phyloP scores from a whole-genome alignment of 345 rosid species.

The Populus tremula region DNA sequence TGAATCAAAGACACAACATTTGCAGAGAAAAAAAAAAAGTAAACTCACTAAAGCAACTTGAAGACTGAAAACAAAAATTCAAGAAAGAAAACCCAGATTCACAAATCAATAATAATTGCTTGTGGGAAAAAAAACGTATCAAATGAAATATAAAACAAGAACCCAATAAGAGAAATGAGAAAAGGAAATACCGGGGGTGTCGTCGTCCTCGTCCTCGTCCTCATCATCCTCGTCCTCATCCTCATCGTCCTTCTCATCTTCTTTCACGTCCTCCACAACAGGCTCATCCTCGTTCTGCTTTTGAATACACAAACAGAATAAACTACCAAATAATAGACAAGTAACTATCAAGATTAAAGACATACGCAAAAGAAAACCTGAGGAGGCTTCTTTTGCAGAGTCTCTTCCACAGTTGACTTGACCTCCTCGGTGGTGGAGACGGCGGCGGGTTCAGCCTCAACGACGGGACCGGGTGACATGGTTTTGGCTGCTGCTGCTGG shows the following conservation, averaged over 20 bases:
- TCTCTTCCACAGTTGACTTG: slow-evolving; percentile 40
- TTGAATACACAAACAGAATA: not conserved
- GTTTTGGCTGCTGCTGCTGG: slow-evolving; percentile 9
- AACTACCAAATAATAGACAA: not conserved
- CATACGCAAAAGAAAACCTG: slow-evolving; percentile 20
- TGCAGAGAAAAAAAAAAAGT: not conserved
- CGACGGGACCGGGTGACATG: slow-evolving; percentile 63
- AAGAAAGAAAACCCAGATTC: slow-evolving; percentile 3
- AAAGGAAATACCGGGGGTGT: slow-evolving; percentile 42
- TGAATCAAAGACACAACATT: not conserved
- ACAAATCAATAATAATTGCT: not conserved
- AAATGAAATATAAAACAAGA: not conserved
- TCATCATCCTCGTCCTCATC: slow-evolving; percentile 74
- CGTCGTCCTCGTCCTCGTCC: slow-evolving; percentile 62
- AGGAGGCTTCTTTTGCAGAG: slow-evolving; percentile 28
- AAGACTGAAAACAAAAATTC: not conserved
- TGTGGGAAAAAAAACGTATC: not conserved
- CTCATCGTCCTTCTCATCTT: slow-evolving; percentile 54
- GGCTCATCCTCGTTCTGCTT: slow-evolving; percentile 46
- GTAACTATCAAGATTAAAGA: not conserved
- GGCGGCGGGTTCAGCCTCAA: slow-evolving; percentile 46
- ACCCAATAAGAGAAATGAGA: no score
- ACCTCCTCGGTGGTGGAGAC: slow-evolving; percentile 25
- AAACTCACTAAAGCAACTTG: not conserved
- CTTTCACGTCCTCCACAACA: slow-evolving; percentile 71